phyloP scores from a whole-genome alignment of 106 monocot species.

The Acorus calamus region DNA sequence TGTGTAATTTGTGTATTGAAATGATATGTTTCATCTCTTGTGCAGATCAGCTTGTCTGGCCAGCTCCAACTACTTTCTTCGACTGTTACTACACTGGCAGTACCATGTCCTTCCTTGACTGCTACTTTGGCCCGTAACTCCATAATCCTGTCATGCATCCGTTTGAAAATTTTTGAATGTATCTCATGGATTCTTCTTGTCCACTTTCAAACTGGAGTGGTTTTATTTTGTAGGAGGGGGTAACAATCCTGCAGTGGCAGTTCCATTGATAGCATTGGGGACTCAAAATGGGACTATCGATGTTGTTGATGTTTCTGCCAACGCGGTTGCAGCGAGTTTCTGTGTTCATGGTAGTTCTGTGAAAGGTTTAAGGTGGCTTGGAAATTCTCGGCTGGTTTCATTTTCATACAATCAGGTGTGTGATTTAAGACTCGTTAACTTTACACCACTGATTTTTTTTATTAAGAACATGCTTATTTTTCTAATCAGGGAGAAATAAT shows the following conservation, averaged over 20 bases:
- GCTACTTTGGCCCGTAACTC: slow-evolving; percentile 89
- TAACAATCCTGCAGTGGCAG: slow-evolving; percentile 89
- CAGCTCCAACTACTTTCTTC: slow-evolving; percentile 99
- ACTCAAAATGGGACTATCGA: slow-evolving; percentile 90
- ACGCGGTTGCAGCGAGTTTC: slow-evolving; percentile 87
- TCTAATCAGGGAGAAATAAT: no score
- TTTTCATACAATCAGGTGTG: slow-evolving; percentile 87
- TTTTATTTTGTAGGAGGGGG: slow-evolving; percentile 64
- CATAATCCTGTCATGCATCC: slow-evolving; percentile 7
- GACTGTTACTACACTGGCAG: slow-evolving; percentile 80
- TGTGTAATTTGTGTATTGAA: no score
- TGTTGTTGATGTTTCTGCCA: slow-evolving; percentile 87
- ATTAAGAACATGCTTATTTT: no score
- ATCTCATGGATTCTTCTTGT: neutral
- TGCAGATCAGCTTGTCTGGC: slow-evolving; percentile 88
- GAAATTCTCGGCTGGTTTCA: slow-evolving; percentile 94
- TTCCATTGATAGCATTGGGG: slow-evolving; percentile 93
- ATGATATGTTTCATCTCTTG: slow-evolving; percentile 3
- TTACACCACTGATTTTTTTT: no score
- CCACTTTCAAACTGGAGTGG: slow-evolving; percentile 15
- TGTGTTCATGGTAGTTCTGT: slow-evolving; percentile 68
- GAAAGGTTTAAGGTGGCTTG: slow-evolving; percentile 97
- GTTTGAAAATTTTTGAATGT: slow-evolving; percentile 2
- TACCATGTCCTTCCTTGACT: slow-evolving; percentile 90
- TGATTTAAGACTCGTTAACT: neutral